Base-by-base conservation (phyloP, 495 filamentous ascomycete species). In the Hypoxylon perforatum region DNA sequence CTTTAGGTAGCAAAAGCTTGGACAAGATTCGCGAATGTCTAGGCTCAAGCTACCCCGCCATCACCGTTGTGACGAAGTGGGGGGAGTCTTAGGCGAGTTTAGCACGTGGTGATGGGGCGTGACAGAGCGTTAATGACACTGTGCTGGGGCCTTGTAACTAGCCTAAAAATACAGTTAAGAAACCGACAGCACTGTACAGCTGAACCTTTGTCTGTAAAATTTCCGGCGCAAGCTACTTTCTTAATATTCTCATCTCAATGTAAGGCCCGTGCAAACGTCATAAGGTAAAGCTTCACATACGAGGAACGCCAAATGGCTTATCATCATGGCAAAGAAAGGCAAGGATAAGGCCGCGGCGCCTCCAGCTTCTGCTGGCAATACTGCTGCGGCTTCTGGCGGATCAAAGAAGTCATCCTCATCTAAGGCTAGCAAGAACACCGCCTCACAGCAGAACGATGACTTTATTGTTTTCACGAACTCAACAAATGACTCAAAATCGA, bases 401-500 rank as follows among this genome's bases (percentile, higher is more conserved):
- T 61, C 72, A 23, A 55, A 73, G 41, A 67, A 71, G n/a, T 70
- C 67, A 15, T 63, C 72, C 22, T 75, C 77, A 52, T 74, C 72
- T 63, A 79, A 80, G 65, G 69, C 80, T 19, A 39, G 58, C 25
- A 65, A 69, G 18, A 72, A 62, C 3, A 9, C 35, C 17, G 4
- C 69, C 6, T 45, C 57, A 5, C 78, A 81, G 4, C 79, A 78
- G 28, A 88, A 89, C 50, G 84, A 84, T 57, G 88, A 87, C 76
- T 88, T 85, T 71, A 89, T 91, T 63, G 82, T 90, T 58, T 91
- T 91, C 67, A 84, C 85, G 30, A 87, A 90, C 70, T 84, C 83
- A 12, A 82, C 82, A 55, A 89, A 89, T 63, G 81, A 85, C 12
- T 72, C 81, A 19, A 84, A 86, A 49, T 63, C 71, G 12, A 84